phyloP scores from a whole-genome alignment of 257 asterid genomes.

The Haberlea rhodopensis region DNA sequence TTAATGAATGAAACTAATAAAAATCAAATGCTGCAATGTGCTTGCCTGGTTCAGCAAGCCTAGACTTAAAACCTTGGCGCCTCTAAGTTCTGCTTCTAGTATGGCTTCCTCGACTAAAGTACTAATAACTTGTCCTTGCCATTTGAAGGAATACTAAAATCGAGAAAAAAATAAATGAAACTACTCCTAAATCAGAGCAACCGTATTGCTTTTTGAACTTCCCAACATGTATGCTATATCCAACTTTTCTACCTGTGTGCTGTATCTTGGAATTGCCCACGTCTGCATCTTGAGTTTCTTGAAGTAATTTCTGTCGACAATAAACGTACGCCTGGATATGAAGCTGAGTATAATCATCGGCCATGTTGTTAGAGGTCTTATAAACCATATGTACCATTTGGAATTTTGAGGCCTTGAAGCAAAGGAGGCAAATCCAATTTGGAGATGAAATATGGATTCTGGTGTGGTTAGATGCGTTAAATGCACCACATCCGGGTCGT shows the following conservation, averaged over 20 bases:
- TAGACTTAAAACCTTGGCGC: conserved; percentile 60
- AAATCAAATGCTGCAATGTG: neutral
- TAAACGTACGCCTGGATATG: conserved; percentile 34
- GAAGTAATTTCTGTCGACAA: conserved; percentile 48
- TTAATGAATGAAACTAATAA: neutral
- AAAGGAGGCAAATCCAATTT: conserved; percentile 50
- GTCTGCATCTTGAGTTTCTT: conserved; percentile 44
- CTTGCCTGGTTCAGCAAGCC: conserved; percentile 77
- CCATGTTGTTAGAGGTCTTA: conserved; percentile 48
- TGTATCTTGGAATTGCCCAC: conserved; percentile 58
- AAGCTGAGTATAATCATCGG: conserved; percentile 35
- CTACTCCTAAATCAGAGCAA: neutral
- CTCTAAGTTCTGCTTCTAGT: conserved; percentile 59
- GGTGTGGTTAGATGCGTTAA: conserved; percentile 60
- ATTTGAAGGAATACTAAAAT: conserved; percentile 44
- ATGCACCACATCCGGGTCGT: conserved; percentile 50
- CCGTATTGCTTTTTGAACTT: neutral
- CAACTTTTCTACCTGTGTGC: conserved; percentile 40
- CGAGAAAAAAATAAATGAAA: neutral
- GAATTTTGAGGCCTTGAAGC: conserved; percentile 54
- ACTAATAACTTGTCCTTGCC: conserved; percentile 55
- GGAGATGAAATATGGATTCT: conserved; percentile 54
- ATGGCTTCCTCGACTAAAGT: conserved; percentile 64
- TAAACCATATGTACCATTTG: conserved; percentile 46
- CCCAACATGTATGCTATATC: conserved; percentile 46